These are phyloP conservation scores for Fusarium napiforme DNA, from an alignment of 2,329 filamentous ascomycete genomes.

Conservation along the genomic window DNA sequence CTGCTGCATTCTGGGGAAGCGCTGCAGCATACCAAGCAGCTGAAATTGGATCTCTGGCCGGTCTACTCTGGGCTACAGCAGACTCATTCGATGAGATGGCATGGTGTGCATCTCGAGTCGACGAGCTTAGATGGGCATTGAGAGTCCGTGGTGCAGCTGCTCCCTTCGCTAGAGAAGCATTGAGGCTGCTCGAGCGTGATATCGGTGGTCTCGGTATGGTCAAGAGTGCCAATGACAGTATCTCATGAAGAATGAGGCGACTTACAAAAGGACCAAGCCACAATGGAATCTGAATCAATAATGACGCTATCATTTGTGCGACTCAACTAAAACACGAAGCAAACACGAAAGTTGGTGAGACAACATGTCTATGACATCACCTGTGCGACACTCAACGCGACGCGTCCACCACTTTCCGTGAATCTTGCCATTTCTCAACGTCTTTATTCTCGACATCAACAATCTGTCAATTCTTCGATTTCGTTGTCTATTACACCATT, in stretches of 20 bases:
- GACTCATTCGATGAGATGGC: constrained; percentile 52
- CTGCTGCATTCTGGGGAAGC: constrained; percentile 59
- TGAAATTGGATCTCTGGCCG: constrained; percentile 55
- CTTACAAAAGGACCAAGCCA: not conserved
- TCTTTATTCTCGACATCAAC: not conserved
- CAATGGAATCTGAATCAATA: not conserved
- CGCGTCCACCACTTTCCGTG: constrained; percentile 10
- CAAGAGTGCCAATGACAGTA: constrained; percentile 27
- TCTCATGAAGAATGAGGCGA: constrained; percentile 1
- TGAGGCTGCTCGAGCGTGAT: constrained; percentile 53
- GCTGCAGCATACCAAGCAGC: constrained; percentile 57
- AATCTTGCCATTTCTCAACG: not conserved
- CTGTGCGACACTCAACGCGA: constrained; percentile 26
- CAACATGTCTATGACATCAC: constrained; percentile 43
- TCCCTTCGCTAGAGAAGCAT: constrained; percentile 53
- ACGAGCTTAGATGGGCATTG: constrained; percentile 56
- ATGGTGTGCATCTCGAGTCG: constrained; percentile 53
- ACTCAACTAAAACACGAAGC: constrained; percentile 24
- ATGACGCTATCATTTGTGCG: constrained; percentile 5
- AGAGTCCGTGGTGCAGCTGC: constrained; percentile 53
- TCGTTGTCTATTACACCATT: not conserved
- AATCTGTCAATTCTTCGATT: not conserved
- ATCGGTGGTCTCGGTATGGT: constrained; percentile 46
- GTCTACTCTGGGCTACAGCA: constrained; percentile 55
- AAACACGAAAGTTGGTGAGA: constrained; percentile 11